Percentiles rank a stretch among this genome's conserved stretches.
Evolutionary conservation across 2,329 filamentous ascomycete genomes (phyloP).

Genomic region (Fragosphaeria purpurea): DNA sequence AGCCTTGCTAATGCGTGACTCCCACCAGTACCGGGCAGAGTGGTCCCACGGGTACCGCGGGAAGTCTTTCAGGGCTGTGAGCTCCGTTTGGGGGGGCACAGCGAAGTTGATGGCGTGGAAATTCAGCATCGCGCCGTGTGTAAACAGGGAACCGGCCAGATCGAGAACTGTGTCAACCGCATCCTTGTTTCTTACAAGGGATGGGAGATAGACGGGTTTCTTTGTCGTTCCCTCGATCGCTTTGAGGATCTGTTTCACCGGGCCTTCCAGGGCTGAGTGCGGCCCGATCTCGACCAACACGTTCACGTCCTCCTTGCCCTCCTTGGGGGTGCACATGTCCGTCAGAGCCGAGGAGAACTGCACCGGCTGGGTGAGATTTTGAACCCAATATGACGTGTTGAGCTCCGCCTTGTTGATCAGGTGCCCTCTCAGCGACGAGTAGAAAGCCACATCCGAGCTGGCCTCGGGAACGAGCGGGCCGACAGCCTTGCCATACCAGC

Average conservation of each 20-base stretch:
- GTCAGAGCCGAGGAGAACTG: conserved; percentile 14
- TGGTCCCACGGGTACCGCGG: conserved; percentile 15
- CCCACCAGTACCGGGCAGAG: conserved; percentile 10
- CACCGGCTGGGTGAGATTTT: conserved; percentile 21
- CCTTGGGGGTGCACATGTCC: conserved; percentile 10
- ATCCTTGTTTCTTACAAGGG: conserved; percentile 24
- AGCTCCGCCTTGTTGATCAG: conserved; percentile 8
- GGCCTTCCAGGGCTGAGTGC: conserved; percentile 16
- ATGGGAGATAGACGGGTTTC: too few species aligned
- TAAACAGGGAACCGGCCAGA: conserved; percentile 19
- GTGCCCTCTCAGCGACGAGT: conserved; percentile 16
- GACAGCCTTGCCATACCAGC: conserved; percentile 14
- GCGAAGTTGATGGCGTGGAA: conserved; percentile 6
- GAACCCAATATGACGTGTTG: conserved; percentile 19
- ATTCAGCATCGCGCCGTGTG: conserved; percentile 2
- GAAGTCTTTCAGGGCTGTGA: conserved; percentile 5
- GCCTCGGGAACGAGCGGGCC: conserved; percentile 2
- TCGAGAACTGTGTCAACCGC: conserved; percentile 21
- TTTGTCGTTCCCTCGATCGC: neutral
- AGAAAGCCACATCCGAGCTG: conserved; percentile 8
- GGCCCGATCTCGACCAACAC: conserved; percentile 22
- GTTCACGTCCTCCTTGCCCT: conserved; percentile 18
- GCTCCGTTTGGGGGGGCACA: neutral
- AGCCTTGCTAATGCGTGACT: conserved; percentile 13
- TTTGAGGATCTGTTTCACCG: conserved; percentile 14